Evolutionary conservation across 805 yeast species (phyloP).

Genomic region (Saccharomycopsis sp.): DNA sequence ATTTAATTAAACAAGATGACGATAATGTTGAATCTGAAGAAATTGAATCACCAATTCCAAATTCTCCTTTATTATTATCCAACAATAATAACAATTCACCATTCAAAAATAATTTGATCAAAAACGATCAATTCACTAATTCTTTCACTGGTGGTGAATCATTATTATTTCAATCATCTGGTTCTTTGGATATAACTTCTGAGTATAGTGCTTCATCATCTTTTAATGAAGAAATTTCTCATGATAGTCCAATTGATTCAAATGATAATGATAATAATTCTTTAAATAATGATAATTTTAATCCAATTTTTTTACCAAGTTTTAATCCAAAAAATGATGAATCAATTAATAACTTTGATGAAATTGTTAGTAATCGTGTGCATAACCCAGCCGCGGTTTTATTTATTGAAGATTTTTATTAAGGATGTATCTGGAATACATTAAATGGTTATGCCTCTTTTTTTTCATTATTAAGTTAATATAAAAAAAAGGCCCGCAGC

Average conservation of each 20-base stretch:
- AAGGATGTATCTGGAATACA: neutral
- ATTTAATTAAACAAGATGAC: neutral
- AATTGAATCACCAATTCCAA: conserved; percentile 9
- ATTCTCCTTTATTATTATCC: conserved; percentile 4
- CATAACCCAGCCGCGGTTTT: conserved; percentile 19
- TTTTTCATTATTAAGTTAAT: neutral
- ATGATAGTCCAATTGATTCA: conserved; percentile 4
- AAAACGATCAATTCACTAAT: too few relatives aligned
- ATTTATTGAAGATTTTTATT: neutral
- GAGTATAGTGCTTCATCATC: conserved; percentile 4
- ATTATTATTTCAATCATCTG: neutral
- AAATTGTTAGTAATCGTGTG: conserved; percentile 15
- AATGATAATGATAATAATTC: conserved; percentile 1
- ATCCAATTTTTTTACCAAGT: conserved; percentile 5
- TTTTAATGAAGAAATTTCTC: conserved; percentile 7
- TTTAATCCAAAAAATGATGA: conserved; percentile 5
- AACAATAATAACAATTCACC: conserved; percentile 6
- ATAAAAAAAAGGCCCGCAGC: conserved; percentile 15
- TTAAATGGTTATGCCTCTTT: neutral
- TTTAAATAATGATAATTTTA: neutral
- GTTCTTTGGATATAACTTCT: conserved; percentile 16
- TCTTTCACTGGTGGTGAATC: neutral
- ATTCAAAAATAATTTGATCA: conserved; percentile 1
- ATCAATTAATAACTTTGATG: conserved; percentile 5
- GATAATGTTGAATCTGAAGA: neutral